Conservation (phyloP, 768 basidiomycete species). For the Lactifluus subvellereus region DNA sequence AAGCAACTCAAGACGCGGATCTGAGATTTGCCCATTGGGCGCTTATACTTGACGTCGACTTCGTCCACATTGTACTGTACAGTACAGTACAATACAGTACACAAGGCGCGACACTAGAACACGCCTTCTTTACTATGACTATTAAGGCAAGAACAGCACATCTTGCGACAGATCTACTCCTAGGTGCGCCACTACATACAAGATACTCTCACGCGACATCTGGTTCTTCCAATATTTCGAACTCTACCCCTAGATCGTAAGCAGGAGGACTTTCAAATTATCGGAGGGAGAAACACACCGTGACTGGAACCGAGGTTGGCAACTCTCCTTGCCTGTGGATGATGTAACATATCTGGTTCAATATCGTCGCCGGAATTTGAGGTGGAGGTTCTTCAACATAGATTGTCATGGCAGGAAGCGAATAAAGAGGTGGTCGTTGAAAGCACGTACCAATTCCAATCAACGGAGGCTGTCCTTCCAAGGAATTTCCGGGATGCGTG, state of each 20-base stretch:
- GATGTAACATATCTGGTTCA: conserved; percentile 5
- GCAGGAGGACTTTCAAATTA: not conserved
- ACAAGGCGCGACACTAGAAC: too few relatives aligned
- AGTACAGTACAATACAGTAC: too few relatives aligned
- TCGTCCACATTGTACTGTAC: too few relatives aligned
- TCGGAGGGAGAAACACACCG: not conserved
- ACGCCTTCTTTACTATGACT: too few relatives aligned
- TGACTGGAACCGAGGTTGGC: conserved; percentile 2
- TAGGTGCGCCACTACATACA: conserved; percentile 23
- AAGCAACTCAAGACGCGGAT: not conserved
- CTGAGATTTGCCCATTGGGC: too few relatives aligned
- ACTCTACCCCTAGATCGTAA: not conserved
- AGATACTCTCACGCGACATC: conserved; percentile 18
- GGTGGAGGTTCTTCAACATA: conserved; percentile 13
- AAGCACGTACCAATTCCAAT: conserved; percentile 1
- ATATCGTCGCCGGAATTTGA: not conserved
- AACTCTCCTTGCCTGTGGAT: not conserved
- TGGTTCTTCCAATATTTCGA: conserved; percentile 24
- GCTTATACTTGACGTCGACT: not conserved
- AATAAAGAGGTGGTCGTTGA: not conserved
- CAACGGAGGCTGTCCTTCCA: conserved; percentile 17
- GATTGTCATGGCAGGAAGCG: not conserved
- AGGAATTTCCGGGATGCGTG: conserved; percentile 54
- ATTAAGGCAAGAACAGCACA: conserved; percentile 21
- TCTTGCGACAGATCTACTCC: conserved; percentile 27